A percentile compares a stretch with the other conserved stretches of the same genome.
Evolutionary conservation across 1,139 yeast genomes (phyloP).

Genomic region (Eremothecium gossypii): DNA sequence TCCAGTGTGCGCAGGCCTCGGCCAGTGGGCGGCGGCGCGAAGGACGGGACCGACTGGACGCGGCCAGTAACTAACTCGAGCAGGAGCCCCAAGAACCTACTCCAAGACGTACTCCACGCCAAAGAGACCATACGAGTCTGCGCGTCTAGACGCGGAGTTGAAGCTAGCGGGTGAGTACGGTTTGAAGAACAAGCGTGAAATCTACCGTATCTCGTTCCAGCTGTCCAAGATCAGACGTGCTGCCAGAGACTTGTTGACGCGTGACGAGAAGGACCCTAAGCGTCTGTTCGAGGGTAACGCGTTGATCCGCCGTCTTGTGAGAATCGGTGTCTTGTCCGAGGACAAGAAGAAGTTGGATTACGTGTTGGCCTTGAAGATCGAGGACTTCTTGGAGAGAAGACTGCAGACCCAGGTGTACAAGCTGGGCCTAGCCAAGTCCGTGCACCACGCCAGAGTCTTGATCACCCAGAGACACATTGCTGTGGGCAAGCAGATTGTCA

Average conservation of each 20-base stretch:
- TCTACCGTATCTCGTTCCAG: slow-evolving; percentile 98
- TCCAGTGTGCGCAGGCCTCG: slow-evolving; percentile 37
- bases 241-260: slow-evolving; percentile 99
- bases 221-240: slow-evolving; percentile 99
- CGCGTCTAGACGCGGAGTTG: slow-evolving; percentile 98
- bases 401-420: slow-evolving; percentile 99
- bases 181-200: slow-evolving; percentile 99
- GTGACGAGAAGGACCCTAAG: slow-evolving; percentile 99
- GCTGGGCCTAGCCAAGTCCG: slow-evolving; percentile 98
- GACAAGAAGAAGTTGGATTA: slow-evolving; percentile 99
- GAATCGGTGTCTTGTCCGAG: slow-evolving; percentile 98
- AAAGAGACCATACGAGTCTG: slow-evolving; percentile 94
- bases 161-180: slow-evolving; percentile 99
- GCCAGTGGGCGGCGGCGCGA: too few relatives aligned
- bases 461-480: slow-evolving; percentile 99
- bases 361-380: slow-evolving; percentile 94
- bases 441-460: slow-evolving; percentile 99
- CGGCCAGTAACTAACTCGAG: slow-evolving; percentile 7
- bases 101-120: slow-evolving; percentile 99
- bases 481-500: slow-evolving; percentile 99
- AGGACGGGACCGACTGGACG: neutral
- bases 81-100: slow-evolving; percentile 97
- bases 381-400: slow-evolving; percentile 99
- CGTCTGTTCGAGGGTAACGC: slow-evolving; percentile 99
- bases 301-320: slow-evolving; percentile 94